phyloP scores from a whole-genome alignment of 108 stramenopile species.

The Bacterosira constricta region DNA sequence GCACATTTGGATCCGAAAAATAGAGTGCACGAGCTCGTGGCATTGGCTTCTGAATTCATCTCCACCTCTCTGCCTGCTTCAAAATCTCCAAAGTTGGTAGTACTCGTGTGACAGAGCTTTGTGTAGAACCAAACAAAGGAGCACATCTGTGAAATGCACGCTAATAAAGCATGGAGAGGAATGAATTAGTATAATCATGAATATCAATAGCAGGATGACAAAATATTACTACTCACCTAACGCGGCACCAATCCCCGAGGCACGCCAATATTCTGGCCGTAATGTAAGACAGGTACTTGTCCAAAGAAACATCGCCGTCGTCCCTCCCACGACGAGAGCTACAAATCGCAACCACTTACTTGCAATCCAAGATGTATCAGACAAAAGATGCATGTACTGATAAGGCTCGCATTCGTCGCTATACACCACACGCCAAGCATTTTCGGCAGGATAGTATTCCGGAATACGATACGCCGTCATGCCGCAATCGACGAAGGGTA shows the following conservation, averaged over 20 bases:
- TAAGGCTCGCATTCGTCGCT: constrained; percentile 26
- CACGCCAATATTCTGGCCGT: constrained; percentile 24
- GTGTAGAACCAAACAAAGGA: constrained; percentile 46
- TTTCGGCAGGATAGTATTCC: constrained; percentile 34
- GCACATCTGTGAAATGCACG: constrained; percentile 20
- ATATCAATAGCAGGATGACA: no score
- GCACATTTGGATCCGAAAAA: constrained; percentile 48
- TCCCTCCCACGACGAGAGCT: constrained; percentile 33
- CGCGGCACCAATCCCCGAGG: constrained; percentile 18
- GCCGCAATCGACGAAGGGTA: constrained; percentile 37
- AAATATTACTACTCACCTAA: no score
- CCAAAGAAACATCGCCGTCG: constrained; percentile 43
- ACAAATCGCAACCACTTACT: constrained; percentile 33
- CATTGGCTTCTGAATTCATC: neutral
- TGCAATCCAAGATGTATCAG: constrained; percentile 34
- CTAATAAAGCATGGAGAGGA: no score
- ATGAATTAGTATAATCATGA: no score
- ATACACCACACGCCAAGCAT: constrained; percentile 37
- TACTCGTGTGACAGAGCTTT: constrained; percentile 32
- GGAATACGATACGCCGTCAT: constrained; percentile 45
- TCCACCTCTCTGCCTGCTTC: constrained; percentile 10
- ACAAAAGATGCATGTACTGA: neutral
- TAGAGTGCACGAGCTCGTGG: constrained; percentile 34
- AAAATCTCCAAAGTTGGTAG: constrained; percentile 29
- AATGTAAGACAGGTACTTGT: constrained; percentile 30